Base-by-base conservation (phyloP, 495 filamentous ascomycete genomes). In the Amorphotheca resinae region DNA sequence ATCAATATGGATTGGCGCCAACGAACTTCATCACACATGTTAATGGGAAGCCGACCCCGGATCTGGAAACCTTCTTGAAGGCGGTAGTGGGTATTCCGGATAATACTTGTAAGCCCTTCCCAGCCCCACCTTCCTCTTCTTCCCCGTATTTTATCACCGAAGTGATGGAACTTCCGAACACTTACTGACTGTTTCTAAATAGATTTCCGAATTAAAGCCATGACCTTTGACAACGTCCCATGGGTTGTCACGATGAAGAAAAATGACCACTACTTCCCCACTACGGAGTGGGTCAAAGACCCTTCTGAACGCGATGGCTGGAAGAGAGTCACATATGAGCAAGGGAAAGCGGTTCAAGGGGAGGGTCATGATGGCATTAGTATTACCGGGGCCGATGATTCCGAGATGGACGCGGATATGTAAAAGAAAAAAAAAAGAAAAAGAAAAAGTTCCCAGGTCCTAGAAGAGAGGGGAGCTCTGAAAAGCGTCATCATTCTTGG, bases 161-260 rank as follows among this genome's bases (percentile, higher is more conserved):
- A n/a, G n/a, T n/a, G 25, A 5, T 28, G 25, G 11, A 11, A 28
- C 11, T 5, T 28, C 5, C 5, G 5, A 46, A 58, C 11, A 22
- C 33, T 55, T 34, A 56, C 44, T 5, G 28, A 11, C 14, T 11
- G 11, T 28, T 5, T 28, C 11, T 11, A n/a, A n/a, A 18, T 44
- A 78, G 74, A 98, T 65, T 95, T 98, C 77, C 76, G 93, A 17
- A 69, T 99, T 11, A 80, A 83, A 48, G 84, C 88, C 8, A 83
- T 95, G 57, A 96, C 91, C 1, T 99, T 96, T 55, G 91, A 99
- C 58, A 93, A 91, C 49, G 87, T 96, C 12, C 89, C 87, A 11
- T 99, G 88, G 82, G 84, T 96, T 18, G 83, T 91, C 15, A 95
- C 89, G 20, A 95, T 99, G 79, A 99, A 99, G 77, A 99, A 99